Conservation (phyloP, 306 rosid species). For the Sechiopsis laciniata region DNA sequence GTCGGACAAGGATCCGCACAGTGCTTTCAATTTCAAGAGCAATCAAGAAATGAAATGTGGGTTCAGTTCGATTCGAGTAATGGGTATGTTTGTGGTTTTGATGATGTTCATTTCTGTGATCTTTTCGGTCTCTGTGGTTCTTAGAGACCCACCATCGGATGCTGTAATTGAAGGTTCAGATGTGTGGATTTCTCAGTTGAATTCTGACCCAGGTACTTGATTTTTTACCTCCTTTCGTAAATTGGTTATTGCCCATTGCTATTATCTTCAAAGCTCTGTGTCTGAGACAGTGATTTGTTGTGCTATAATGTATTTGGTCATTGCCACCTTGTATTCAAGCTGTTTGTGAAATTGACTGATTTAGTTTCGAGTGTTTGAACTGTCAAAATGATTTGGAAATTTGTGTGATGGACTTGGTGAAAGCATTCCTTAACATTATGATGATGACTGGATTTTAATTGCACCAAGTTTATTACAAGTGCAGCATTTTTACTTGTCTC, state of each 20-base stretch:
- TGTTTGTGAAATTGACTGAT: background rate
- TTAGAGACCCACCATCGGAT: constrained; percentile 75
- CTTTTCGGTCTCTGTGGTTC: constrained; percentile 63
- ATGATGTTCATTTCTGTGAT: constrained; percentile 60
- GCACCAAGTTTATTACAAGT: constrained; percentile 12
- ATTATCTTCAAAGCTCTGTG: constrained; percentile 3
- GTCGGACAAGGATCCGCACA: constrained; percentile 28
- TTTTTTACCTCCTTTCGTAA: background rate
- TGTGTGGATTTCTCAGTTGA: background rate
- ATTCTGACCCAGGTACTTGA: constrained; percentile 35
- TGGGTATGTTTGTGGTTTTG: constrained; percentile 53
- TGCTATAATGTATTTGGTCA: background rate
- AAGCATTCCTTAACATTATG: background rate
- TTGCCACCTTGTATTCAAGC: background rate
- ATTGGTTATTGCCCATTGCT: background rate
- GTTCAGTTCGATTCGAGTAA: constrained; percentile 39
- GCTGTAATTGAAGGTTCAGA: constrained; percentile 35
- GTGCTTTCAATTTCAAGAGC: constrained; percentile 19
- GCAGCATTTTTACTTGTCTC: constrained; percentile 1
- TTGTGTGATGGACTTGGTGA: background rate
- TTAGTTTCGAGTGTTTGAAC: background rate
- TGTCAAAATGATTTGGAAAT: background rate
- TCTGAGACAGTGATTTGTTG: background rate
- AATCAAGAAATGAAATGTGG: constrained; percentile 34
- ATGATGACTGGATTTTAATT: background rate